Conservation (phyloP, 2,329 filamentous ascomycete genomes). For the Thyridium curvatum region DNA sequence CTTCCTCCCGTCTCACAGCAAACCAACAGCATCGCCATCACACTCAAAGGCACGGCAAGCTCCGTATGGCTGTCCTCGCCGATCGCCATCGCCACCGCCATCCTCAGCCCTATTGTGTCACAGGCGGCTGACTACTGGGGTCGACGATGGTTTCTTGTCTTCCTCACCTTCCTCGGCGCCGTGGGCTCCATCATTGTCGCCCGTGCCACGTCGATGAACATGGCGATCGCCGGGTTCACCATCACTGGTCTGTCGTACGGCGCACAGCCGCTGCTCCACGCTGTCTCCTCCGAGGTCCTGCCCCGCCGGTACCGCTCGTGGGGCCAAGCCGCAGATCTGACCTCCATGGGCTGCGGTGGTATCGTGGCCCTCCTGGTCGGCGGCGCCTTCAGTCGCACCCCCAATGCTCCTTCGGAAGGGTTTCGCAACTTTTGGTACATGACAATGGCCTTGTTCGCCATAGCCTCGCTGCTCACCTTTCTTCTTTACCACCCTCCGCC, state of each 20-base stretch:
- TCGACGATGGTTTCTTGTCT: constrained; percentile 31
- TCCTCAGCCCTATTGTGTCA: constrained; percentile 26
- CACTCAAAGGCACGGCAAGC: constrained; percentile 7
- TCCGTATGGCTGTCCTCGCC: constrained; percentile 25
- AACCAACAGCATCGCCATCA: constrained; percentile 11
- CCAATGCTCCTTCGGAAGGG: constrained; percentile 5
- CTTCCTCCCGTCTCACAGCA: constrained; percentile 14
- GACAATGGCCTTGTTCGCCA: constrained; percentile 17
- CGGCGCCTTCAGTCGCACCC: constrained; percentile 21
- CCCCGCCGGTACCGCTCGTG: constrained; percentile 26
- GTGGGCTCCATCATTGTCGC: constrained; percentile 28
- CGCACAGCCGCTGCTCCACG: constrained; percentile 29
- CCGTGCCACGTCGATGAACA: constrained; percentile 23
- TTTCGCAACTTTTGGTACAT: constrained; percentile 31
- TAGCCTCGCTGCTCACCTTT: constrained; percentile 18
- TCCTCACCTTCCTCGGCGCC: constrained; percentile 22
- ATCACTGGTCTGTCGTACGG: constrained; percentile 27
- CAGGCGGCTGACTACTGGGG: constrained; percentile 36
- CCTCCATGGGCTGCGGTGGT: constrained; percentile 21
- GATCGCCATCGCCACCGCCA: constrained; percentile 28
- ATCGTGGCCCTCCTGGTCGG: constrained; percentile 25
- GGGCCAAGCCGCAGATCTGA: constrained; percentile 25
- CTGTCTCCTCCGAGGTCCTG: constrained; percentile 31
- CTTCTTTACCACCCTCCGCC: constrained; percentile 26
- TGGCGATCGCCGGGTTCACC: constrained; percentile 28